Conservation (phyloP, 345 rosid species). For the Trapa incisa region DNA sequence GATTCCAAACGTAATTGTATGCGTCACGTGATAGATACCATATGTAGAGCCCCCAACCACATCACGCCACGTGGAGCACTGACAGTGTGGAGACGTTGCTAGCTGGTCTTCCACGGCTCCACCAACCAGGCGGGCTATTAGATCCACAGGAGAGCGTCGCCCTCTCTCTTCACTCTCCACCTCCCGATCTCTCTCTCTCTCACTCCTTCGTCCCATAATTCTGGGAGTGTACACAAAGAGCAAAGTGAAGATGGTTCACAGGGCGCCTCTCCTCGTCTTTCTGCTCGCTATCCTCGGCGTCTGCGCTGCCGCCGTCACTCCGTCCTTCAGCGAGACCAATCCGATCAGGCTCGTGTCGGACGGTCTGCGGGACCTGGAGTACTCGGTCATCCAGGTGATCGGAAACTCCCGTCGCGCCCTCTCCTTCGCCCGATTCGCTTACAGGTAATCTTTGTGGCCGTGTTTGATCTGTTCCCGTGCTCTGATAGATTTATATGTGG, state of each 20-base stretch:
- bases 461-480: background rate
- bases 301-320: constrained; percentile 22
- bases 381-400: constrained; percentile 39
- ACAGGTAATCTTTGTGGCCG: constrained; percentile 24
- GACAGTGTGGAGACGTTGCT: background rate
- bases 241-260: background rate
- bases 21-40: background rate
- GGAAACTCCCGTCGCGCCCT: constrained; percentile 46
- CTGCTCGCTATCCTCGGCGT: constrained; percentile 22
- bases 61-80: background rate
- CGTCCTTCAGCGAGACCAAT: constrained; percentile 45
- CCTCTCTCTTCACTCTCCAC: background rate
- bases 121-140: background rate
- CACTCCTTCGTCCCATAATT: background rate
- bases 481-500: background rate
- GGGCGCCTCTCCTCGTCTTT: constrained; percentile 9
- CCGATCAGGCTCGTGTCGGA: constrained; percentile 58
- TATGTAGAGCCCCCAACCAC: background rate
- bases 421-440: constrained; percentile 68
- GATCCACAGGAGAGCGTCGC: background rate
- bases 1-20: background rate
- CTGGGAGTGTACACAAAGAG: background rate
- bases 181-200: too few relatives aligned
- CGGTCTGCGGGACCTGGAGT: constrained; percentile 44
- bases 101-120: background rate